Evolutionary conservation across 2,329 filamentous ascomycete genomes (phyloP), one percentile per base, ranked within the genome.

Genomic region (Pseudogymnoascus sp.): DNA sequence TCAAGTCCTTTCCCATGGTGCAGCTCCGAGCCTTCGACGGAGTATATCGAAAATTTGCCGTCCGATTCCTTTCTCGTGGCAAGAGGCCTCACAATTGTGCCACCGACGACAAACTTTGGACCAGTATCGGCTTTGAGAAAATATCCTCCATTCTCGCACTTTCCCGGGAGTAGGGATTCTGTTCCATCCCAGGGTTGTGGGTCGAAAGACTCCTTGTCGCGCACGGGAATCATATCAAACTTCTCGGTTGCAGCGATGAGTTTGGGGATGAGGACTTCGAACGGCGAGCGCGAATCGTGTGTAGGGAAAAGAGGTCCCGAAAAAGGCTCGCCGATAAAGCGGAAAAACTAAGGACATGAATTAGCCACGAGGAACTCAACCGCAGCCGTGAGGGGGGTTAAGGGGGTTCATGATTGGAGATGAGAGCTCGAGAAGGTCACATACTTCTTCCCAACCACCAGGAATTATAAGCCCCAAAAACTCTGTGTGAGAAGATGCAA

Each of bases 191-290:
- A 81, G 0, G 75, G 74, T 1, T 68, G 69, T 0, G 78, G 72
- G 11, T 74, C 76, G 1, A 78, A 78, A 0, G 77, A 74, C 35
- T 75, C 62, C 63, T 81, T 78, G 59, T 81, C 73, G 4, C 76
- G 75, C 57, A 75, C 74, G 58, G 81, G 82, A 2, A 82, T 72
- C 59, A 84, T 80, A 64, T 85, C 82, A 66, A 80, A 84, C 12
- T 77, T 74, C 41, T 81, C 79, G 8, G 77, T 77, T 6, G 81
- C 82, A 0, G 78, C 77, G 73, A 81, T 82, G 28, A 84, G 72
- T 67, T 81, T 83, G 14, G 79, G 81, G 11, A 84, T 77, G 33
- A 84, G 67, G 0, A 79, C 69, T 22, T 77, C 73, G 47, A 76
- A 76, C 2, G 82, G 71, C 64, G 82, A 78, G 1, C 82, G 77